phyloP scores from a whole-genome alignment of 257 asterid species.

The Penstemon davidsonii region DNA sequence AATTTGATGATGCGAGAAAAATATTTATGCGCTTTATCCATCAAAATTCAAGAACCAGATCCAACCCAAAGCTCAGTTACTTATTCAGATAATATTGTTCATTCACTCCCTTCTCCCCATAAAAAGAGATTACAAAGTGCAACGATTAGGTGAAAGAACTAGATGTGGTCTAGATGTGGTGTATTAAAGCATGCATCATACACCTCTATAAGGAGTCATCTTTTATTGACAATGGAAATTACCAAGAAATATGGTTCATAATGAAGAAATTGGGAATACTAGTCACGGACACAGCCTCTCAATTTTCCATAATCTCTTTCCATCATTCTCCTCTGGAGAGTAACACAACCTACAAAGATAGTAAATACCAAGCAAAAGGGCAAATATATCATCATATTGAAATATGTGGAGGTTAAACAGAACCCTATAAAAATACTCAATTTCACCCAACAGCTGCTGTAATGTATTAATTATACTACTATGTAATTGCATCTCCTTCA shows the following conservation, averaged over 20 bases:
- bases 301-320: constrained; percentile 51
- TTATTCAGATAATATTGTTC: too few species aligned
- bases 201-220: too few species aligned
- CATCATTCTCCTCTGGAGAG: constrained; percentile 38
- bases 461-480: background rate
- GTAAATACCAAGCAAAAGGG: background rate
- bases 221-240: background rate
- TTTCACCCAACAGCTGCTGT: constrained; percentile 6
- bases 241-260: constrained; percentile 28
- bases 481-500: too few species aligned
- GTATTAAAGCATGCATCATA: too few species aligned
- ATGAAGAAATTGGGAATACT: constrained; percentile 39
- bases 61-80: too few species aligned
- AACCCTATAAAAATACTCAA: background rate
- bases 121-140: too few species aligned
- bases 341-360: constrained; percentile 48
- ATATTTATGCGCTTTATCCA: too few species aligned
- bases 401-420: background rate
- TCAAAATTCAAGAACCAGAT: too few species aligned
- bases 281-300: constrained; percentile 64
- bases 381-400: background rate
- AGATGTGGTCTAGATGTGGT: too few species aligned
- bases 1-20: too few species aligned
- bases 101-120: too few species aligned
- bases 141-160: too few species aligned